phyloP scores from a whole-genome alignment of 495 filamentous ascomycete species.

The Aspergillus olivimuriae region DNA sequence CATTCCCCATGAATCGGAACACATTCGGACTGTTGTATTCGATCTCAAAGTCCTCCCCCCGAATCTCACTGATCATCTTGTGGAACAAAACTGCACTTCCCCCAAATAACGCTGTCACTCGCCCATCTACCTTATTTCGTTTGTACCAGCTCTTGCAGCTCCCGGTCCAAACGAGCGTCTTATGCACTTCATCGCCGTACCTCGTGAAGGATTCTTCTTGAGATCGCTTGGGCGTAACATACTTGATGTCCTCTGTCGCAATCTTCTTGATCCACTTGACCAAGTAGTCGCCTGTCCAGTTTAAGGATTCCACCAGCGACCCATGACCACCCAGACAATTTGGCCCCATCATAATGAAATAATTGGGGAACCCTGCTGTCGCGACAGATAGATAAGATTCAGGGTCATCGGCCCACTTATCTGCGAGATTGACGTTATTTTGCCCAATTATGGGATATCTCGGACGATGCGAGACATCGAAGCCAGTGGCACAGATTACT shows the following conservation, averaged over 20 bases:
- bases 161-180: conserved; percentile 40
- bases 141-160: conserved; percentile 46
- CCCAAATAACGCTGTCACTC: conserved; percentile 38
- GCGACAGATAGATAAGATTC: conserved; percentile 23
- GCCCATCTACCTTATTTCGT: conserved; percentile 29
- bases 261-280: conserved; percentile 45
- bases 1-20: conserved; percentile 48
- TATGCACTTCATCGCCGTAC: conserved; percentile 37
- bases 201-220: conserved; percentile 36
- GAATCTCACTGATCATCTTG: conserved; percentile 38
- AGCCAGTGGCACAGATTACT: conserved; percentile 45
- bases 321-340: conserved; percentile 32
- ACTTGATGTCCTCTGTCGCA: conserved; percentile 41
- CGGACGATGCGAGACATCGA: conserved; percentile 38
- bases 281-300: conserved; percentile 44
- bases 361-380: conserved; percentile 25
- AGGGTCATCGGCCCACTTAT: conserved; percentile 26
- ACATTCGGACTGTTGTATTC: conserved; percentile 37
- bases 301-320: conserved; percentile 40
- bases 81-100: conserved; percentile 45
- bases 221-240: conserved; percentile 30
- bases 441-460: conserved; percentile 31
- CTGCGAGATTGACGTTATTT: conserved; percentile 25
- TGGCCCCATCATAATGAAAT: conserved; percentile 31
- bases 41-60: conserved; percentile 45